A percentile compares a stretch with the other conserved stretches of the same genome.
phyloP scores from a whole-genome alignment of 805 yeast genomes.

The Nakazawaea laoshanensis region DNA sequence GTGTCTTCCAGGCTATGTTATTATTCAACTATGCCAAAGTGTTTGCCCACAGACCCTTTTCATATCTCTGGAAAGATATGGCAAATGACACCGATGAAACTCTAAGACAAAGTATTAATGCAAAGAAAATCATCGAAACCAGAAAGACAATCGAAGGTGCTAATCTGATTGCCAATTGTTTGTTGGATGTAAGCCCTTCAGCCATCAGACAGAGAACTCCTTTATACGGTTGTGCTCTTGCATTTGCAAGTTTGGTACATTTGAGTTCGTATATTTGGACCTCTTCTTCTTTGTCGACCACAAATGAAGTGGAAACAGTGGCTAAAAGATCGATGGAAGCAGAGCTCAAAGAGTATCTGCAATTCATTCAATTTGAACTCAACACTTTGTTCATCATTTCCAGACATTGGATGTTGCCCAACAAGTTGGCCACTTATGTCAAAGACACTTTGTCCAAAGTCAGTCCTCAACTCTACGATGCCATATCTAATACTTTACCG shows the following conservation, averaged over 20 bases:
- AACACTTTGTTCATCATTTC: constrained; percentile 42
- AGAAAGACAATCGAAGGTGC: constrained; percentile 48
- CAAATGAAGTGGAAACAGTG: constrained; percentile 13
- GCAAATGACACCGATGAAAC: constrained; percentile 21
- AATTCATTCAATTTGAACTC: constrained; percentile 39
- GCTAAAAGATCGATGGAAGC: constrained; percentile 19
- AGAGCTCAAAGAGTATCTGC: constrained; percentile 35
- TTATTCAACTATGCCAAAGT: constrained; percentile 43
- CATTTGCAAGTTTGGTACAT: constrained; percentile 44
- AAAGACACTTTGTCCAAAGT: constrained; percentile 35
- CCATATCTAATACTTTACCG: constrained; percentile 26
- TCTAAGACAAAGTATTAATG: constrained; percentile 26
- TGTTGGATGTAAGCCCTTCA: constrained; percentile 39
- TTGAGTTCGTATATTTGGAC: constrained; percentile 46
- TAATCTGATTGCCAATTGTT: constrained; percentile 33
- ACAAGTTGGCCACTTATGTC: constrained; percentile 36
- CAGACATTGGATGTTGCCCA: constrained; percentile 41
- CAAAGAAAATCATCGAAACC: constrained; percentile 41
- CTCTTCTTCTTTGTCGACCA: constrained; percentile 24
- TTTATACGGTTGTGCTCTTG: constrained; percentile 42
- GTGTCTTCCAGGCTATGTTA: constrained; percentile 41
- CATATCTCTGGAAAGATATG: constrained; percentile 38
- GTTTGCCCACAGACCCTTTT: constrained; percentile 46
- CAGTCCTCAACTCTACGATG: constrained; percentile 30
- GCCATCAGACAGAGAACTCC: constrained; percentile 38